Base-by-base conservation (phyloP, 306 rosid species). In the Oemleria cerasiformis region DNA sequence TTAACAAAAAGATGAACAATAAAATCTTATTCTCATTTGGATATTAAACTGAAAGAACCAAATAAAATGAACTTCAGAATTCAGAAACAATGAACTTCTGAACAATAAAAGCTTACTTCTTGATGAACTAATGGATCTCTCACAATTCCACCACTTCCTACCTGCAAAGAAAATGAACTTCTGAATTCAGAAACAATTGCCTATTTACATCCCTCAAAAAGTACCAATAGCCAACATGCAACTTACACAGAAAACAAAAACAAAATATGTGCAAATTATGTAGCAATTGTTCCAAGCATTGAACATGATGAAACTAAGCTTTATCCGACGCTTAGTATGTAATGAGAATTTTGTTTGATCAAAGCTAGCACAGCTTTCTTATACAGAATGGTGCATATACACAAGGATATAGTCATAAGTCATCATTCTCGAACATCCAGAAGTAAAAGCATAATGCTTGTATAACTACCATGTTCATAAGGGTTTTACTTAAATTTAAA, bases 121-220 rank as follows among this genome's bases (percentile, higher is more conserved):
- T 77, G 83, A 67, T 85, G 86, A 38, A 85, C 87, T 17, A 42
- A 48, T 53, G 87, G 86, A 72, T 85, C 89, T 77, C 81, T 79
- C 69, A 77, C 87, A 51, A 85, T 75, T 44, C 89, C 87, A 54
- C 86, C 86, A 67, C 80, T 77, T 70, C 86, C 89, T 16, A 85
- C 89, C 89, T 82, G 79, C 65, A 78, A 73, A 23, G 34, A 73
- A 54, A 13, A 70, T 40, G 63, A 74, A 69, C 62, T 19, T 53
- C 13, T 38, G 41, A 25, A 23, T 9, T 39, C 14, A 15, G 25
- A 4, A 21, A 61, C 43, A 8, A 51, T 12, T 40, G 36, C 51
- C 13, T 2, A 16, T 6, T 40, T n/a, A 12, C 39, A 45, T n/a
- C 54, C 51, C 67, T 71, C 9, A 47, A 13, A 70, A 59, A 17